Base-by-base conservation (phyloP, 1,284 basidiomycete species). In the Cutaneotrichosporon daszewskae region DNA sequence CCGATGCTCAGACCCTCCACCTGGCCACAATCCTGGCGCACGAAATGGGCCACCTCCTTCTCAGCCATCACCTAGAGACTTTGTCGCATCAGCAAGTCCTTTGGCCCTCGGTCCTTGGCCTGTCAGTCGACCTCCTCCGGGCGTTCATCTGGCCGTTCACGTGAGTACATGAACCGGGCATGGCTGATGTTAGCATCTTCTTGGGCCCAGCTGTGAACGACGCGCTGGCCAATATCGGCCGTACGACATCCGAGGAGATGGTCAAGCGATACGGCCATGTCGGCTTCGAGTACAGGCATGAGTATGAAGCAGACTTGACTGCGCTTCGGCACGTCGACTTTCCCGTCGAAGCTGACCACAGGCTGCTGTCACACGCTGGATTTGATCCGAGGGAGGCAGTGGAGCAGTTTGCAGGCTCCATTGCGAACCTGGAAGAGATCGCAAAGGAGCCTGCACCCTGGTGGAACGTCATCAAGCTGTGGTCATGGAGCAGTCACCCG, bases 201-300 rank as follows among this genome's bases (percentile, higher is more conserved):
- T 83, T 90, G 44, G 89, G 89, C 0, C 89, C 89, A 1, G 89
- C 90, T 57, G 81, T 92, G 38, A 90, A 90, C 59, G 89, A 92
- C 57, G 89, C 87, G 1, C 77, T 94, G 8, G 87, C 83, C 0
- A 81, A 85, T 46, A 59, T 89, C 37, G 85, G 85, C 20, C 82
- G 82, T 61, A 75, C 83, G 2, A 81, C 85, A 4, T 80, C 82
- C 6, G 78, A 81, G 5, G 86, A 89, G 59, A 72, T 90, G 41
- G 74, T 76, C 27, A 82, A 81, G 59, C 67, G 83, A 9, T 66
- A 62, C 41, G 81, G 82, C 17, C 62, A 71, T 10, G 57, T 72
- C 22, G 68, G 70, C 54, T 85, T 82, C 23, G 85, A 79, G 51
- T 74, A 80, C 56, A 77, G 77, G 32, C 85, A 90, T 62, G 88